A percentile compares a stretch with the other conserved stretches of the same genome.
Evolutionary conservation across 768 basidiomycete species (phyloP).

Genomic region (Antrodiella citrinella): DNA sequence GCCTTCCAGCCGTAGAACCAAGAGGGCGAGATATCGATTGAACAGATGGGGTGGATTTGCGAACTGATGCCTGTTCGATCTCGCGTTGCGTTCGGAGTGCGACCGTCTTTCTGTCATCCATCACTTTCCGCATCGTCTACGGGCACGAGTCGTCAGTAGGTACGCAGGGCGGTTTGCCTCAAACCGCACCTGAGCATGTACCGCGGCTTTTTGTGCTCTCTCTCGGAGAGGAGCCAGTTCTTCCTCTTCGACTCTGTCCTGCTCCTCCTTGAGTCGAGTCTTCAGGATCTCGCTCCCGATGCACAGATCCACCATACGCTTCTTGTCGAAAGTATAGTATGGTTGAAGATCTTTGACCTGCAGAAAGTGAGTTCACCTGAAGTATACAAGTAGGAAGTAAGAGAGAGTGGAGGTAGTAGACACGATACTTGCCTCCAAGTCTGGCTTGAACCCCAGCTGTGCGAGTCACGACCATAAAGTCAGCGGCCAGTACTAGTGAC

Average conservation of each 20-base stretch:
- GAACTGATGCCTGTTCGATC: neutral
- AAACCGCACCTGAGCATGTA: slow-evolving; percentile 57
- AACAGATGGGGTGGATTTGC: no score
- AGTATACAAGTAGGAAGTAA: no score
- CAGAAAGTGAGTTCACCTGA: no score
- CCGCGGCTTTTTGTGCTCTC: slow-evolving; percentile 28
- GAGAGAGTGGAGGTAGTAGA: neutral
- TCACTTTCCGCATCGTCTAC: neutral
- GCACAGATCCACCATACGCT: slow-evolving; percentile 40
- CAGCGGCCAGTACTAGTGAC: no score
- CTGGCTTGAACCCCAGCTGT: no score
- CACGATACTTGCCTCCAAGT: no score
- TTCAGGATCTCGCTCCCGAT: slow-evolving; percentile 53
- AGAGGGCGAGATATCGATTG: no score
- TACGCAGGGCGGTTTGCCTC: no score
- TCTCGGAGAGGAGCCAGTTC: slow-evolving; percentile 49
- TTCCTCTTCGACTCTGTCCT: slow-evolving; percentile 33
- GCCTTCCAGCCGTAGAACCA: no score
- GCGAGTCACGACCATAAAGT: no score
- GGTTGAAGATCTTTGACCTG: slow-evolving; percentile 65
- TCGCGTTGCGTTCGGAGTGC: neutral
- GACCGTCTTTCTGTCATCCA: neutral
- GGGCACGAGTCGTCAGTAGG: no score
- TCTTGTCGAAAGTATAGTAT: slow-evolving; percentile 50
- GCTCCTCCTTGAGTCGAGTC: slow-evolving; percentile 46